Evolutionary conservation across 179 eudicot species (phyloP).

Genomic region (Sideroxylon spinosum): DNA sequence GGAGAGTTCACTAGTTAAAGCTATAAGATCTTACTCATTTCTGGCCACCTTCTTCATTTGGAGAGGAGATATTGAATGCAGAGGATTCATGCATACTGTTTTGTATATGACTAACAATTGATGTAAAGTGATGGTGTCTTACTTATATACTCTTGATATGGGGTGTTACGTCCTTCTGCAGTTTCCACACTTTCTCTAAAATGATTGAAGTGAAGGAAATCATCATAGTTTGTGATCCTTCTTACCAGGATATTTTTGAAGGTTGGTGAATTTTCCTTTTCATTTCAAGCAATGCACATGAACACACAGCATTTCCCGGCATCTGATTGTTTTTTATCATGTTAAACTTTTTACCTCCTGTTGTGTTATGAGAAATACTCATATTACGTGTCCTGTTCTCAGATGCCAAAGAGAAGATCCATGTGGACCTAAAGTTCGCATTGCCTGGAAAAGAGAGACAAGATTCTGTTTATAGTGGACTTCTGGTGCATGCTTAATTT

Average conservation of each 20-base stretch:
- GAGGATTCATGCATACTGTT: too few species aligned
- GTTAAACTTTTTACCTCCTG: too few species aligned
- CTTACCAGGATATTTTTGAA: slow-evolving; percentile 88
- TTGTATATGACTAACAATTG: not conserved
- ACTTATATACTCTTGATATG: slow-evolving; percentile 3
- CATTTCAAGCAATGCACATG: not conserved
- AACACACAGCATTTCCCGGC: too few species aligned
- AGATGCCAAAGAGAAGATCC: slow-evolving; percentile 58
- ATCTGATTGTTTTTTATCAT: too few species aligned
- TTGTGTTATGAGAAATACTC: not conserved
- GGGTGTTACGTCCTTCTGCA: slow-evolving; percentile 29
- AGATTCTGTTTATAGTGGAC: slow-evolving; percentile 80
- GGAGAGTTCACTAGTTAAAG: too few species aligned
- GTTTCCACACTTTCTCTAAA: slow-evolving; percentile 76
- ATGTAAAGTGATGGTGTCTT: not conserved
- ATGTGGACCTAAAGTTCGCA: slow-evolving; percentile 74
- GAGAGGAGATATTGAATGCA: too few species aligned
- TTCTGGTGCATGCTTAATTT: slow-evolving; percentile 45
- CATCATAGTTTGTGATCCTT: slow-evolving; percentile 96
- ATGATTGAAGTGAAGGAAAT: slow-evolving; percentile 93
- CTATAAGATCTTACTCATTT: too few species aligned
- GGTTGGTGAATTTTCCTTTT: slow-evolving; percentile 35
- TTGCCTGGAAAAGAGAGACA: slow-evolving; percentile 98
- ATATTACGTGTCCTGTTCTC: slow-evolving; percentile 20
- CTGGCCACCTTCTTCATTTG: too few species aligned